Percentiles rank a stretch among this genome's conserved stretches.
phyloP scores from a whole-genome alignment of 805 yeast genomes.

The Schizosaccharomyces cryophilus region DNA sequence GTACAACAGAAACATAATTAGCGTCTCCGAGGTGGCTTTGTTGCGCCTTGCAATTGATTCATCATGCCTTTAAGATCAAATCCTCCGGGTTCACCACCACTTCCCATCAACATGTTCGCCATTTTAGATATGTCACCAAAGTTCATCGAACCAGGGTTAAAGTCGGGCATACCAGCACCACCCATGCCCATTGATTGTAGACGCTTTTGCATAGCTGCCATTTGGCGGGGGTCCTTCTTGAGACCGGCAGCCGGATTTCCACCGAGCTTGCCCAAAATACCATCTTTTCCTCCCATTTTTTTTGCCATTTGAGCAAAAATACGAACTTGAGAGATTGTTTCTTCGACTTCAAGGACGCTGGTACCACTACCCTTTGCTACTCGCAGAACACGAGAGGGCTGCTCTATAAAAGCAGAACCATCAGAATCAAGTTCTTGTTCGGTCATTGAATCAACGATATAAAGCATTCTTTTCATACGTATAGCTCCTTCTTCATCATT shows the following conservation, averaged over 20 bases:
- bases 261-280: conserved; percentile 25
- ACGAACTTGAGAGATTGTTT: conserved; percentile 69
- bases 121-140: conserved; percentile 1
- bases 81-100: conserved; percentile 25
- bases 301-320: conserved; percentile 90
- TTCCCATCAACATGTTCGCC: conserved; percentile 3
- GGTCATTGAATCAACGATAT: conserved; percentile 89
- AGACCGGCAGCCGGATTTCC: conserved; percentile 11
- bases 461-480: conserved; percentile 67
- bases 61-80: neutral
- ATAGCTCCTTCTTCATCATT: conserved; percentile 53
- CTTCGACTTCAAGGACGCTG: conserved; percentile 73
- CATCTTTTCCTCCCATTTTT: conserved; percentile 30
- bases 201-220: conserved; percentile 24
- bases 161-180: conserved; percentile 39
- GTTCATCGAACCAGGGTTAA: conserved; percentile 8
- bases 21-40: neutral
- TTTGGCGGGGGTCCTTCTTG: conserved; percentile 17
- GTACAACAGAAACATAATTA: neutral
- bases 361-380: conserved; percentile 92
- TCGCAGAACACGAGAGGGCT: conserved; percentile 68
- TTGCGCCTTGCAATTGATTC: conserved; percentile 17
- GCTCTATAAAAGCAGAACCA: conserved; percentile 51
- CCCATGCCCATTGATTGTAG: conserved; percentile 23
- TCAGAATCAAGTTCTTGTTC: conserved; percentile 65